A percentile compares a stretch with the other conserved stretches of the same genome.
Conservation (phyloP, 371 early-diverging fungal genomes). For the Zychaea mexicana region DNA sequence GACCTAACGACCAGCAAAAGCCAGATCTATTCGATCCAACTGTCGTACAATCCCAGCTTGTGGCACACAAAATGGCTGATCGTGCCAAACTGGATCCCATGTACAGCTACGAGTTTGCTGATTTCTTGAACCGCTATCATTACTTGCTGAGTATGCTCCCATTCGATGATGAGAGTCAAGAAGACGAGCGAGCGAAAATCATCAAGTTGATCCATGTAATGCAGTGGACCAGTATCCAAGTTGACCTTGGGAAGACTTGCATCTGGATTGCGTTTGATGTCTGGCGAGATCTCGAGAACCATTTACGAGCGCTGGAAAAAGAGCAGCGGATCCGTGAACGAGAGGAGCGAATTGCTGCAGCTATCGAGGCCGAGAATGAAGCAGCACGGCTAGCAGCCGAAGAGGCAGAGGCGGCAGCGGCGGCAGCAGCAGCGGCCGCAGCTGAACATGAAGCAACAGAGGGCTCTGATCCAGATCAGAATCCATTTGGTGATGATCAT, state of each 20-base stretch:
- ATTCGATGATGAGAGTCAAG: background rate
- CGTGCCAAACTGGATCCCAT: constrained; percentile 17
- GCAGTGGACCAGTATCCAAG: constrained; percentile 40
- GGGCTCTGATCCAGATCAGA: constrained; percentile 23
- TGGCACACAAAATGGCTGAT: constrained; percentile 34
- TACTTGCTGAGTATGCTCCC: constrained; percentile 25
- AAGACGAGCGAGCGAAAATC: background rate
- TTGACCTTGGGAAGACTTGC: constrained; percentile 45
- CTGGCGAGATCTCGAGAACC: constrained; percentile 79
- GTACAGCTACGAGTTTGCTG: constrained; percentile 46
- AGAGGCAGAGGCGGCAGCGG: constrained; percentile 25
- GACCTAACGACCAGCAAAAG: constrained; percentile 35
- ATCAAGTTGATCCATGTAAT: constrained; percentile 23
- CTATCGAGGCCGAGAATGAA: constrained; percentile 35
- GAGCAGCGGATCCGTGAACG: constrained; percentile 47
- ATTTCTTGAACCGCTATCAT: constrained; percentile 59
- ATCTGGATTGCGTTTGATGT: constrained; percentile 69
- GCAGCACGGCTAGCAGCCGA: constrained; percentile 23
- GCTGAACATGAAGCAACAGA: constrained; percentile 40
- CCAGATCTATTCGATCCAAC: constrained; percentile 28
- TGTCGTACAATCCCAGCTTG: constrained; percentile 49
- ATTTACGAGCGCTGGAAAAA: constrained; percentile 71
- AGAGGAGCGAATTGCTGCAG: constrained; percentile 31
- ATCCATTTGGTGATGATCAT: constrained; percentile 33
- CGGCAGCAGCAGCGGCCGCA: constrained; percentile 37